phyloP scores from a whole-genome alignment of 257 asterid species.

The Osmanthus fragrans region DNA sequence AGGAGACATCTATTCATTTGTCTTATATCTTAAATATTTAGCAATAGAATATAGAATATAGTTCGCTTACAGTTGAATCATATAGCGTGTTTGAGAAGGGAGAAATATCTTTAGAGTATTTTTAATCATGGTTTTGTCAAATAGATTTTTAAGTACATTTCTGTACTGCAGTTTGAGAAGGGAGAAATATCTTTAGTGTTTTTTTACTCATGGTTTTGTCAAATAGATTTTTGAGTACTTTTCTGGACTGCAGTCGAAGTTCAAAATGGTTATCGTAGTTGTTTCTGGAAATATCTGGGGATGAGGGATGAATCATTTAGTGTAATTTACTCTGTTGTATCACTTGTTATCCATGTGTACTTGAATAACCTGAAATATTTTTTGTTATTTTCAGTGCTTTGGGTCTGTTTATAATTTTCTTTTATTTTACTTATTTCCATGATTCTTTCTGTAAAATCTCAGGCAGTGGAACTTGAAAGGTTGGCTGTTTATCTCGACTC shows the following conservation, averaged over 20 bases:
- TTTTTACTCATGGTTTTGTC: not conserved
- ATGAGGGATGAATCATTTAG: not conserved
- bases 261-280: not conserved
- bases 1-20: not conserved
- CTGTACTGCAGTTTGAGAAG: not conserved
- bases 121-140: not conserved
- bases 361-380: not conserved
- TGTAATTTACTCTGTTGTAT: not conserved
- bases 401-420: not conserved
- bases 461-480: conserved; percentile 90
- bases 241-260: not conserved
- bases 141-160: not conserved
- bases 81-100: not conserved
- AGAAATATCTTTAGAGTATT: not conserved
- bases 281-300: not conserved
- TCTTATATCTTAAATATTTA: not conserved
- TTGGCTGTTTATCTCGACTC: conserved; percentile 88
- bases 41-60: not conserved
- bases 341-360: not conserved
- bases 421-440: conserved; percentile 14
- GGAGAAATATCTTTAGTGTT: not conserved
- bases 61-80: not conserved
- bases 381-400: conserved; percentile 1
- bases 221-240: not conserved
- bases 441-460: conserved; percentile 24